Percentiles rank a stretch among this genome's conserved stretches.
phyloP scores from a whole-genome alignment of 441 rosid species.

The Mallotus japonicus region DNA sequence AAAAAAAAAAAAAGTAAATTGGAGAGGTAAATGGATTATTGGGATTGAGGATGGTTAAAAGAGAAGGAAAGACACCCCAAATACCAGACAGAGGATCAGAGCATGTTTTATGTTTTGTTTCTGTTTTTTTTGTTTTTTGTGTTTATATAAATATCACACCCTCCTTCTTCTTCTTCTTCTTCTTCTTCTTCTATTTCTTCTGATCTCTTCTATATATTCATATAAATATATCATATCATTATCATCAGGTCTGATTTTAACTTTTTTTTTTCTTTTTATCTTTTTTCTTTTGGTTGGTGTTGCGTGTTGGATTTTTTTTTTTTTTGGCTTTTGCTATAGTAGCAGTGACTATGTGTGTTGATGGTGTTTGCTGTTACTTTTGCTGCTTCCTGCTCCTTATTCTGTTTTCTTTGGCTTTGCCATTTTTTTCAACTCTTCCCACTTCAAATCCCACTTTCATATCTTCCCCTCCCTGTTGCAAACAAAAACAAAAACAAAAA shows the following conservation, averaged over 20 bases:
- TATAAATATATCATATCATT: not conserved
- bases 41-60: conserved; percentile 14
- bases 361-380: conserved; percentile 11
- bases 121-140: not conserved
- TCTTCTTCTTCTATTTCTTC: not conserved
- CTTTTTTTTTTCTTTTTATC: not conserved
- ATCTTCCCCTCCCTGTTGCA: not conserved
- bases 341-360: not conserved
- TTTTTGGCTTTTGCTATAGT: not conserved
- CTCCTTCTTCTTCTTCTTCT: not conserved
- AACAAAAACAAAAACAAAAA: too few species aligned
- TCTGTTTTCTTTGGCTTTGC: conserved; percentile 2
- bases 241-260: not conserved
- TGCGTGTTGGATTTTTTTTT: not conserved
- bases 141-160: conserved; percentile 2
- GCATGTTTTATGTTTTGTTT: conserved; percentile 23
- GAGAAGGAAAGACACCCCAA: conserved; percentile 45
- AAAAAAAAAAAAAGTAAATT: too few species aligned
- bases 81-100: conserved; percentile 71
- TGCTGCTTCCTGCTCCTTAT: conserved; percentile 10
- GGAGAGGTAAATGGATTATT: conserved; percentile 13
- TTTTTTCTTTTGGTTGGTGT: conserved; percentile 1
- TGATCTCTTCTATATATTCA: not conserved
- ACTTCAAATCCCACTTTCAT: conserved; percentile 13
- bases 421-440: conserved; percentile 9